Percentiles rank a stretch among this genome's conserved stretches.
Conservation (phyloP, 306 rosid species). For the Canavalia gladiata region DNA sequence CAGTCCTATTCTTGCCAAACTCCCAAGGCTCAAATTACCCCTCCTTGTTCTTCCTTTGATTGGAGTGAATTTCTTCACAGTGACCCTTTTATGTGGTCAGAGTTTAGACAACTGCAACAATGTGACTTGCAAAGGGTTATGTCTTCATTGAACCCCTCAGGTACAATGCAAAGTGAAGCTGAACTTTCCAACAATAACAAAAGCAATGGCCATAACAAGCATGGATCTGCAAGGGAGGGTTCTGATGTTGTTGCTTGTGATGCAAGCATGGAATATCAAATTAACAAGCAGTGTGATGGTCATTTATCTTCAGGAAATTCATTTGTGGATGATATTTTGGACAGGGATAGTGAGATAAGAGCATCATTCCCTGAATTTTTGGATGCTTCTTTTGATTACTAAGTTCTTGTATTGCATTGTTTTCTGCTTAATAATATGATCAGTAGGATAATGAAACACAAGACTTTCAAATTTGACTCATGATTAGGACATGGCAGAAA, state of each 20-base stretch:
- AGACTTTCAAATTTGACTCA: background rate
- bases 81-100: slow-evolving; percentile 58
- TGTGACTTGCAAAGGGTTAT: slow-evolving; percentile 39
- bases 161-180: slow-evolving; percentile 45
- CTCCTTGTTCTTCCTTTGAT: slow-evolving; percentile 60
- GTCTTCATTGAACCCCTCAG: slow-evolving; percentile 45
- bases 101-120: slow-evolving; percentile 53
- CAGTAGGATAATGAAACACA: slow-evolving; percentile 14
- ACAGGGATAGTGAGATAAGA: slow-evolving; percentile 74
- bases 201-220: slow-evolving; percentile 36
- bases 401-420: background rate
- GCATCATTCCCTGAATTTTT: slow-evolving; percentile 78
- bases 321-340: slow-evolving; percentile 83
- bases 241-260: slow-evolving; percentile 46
- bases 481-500: background rate
- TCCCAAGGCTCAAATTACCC: slow-evolving; percentile 47
- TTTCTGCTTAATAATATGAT: background rate
- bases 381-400: slow-evolving; percentile 74
- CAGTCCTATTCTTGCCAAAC: slow-evolving; percentile 53
- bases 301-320: slow-evolving; percentile 60
- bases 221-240: slow-evolving; percentile 41
- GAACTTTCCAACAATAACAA: slow-evolving; percentile 22
- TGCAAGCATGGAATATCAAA: slow-evolving; percentile 47
- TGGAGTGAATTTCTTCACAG: slow-evolving; percentile 70
- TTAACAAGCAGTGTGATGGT: slow-evolving; percentile 47